Evolutionary conservation across 768 basidiomycete species (phyloP).

Genomic region (Russula compacta): DNA sequence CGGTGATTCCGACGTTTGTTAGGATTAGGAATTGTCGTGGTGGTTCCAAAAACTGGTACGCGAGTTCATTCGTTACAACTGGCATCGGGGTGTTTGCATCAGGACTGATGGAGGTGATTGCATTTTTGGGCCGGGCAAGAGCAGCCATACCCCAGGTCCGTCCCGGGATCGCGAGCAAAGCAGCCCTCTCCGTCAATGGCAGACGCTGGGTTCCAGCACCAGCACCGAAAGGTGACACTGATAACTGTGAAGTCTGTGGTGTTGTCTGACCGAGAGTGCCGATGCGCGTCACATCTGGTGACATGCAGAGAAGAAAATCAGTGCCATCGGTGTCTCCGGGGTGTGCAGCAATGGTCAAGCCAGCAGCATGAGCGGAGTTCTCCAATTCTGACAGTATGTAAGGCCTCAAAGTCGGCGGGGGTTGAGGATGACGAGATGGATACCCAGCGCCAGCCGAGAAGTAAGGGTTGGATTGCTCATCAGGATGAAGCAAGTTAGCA

Average conservation of each 20-base stretch:
- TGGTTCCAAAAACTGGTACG: constrained; percentile 67
- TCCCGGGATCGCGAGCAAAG: constrained; percentile 69
- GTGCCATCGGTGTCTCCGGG: constrained; percentile 63
- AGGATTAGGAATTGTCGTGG: constrained; percentile 79
- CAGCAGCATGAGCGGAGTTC: constrained; percentile 55
- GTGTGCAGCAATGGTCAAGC: constrained; percentile 62
- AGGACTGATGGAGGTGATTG: constrained; percentile 27
- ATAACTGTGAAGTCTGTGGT: constrained; percentile 33
- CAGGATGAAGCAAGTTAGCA: constrained; percentile 65
- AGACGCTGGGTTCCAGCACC: constrained; percentile 38
- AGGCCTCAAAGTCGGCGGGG: constrained; percentile 42
- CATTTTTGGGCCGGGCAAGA: constrained; percentile 31
- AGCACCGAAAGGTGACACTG: constrained; percentile 31
- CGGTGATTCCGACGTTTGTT: constrained; percentile 77
- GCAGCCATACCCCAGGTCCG: constrained; percentile 77
- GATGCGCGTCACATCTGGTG: constrained; percentile 68
- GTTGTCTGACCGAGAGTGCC: constrained; percentile 60
- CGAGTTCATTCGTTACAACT: constrained; percentile 66
- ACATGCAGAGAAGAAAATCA: constrained; percentile 65
- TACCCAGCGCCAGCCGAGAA: constrained; percentile 42
- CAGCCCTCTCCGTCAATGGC: constrained; percentile 69
- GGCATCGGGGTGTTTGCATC: constrained; percentile 36
- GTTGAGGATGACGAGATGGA: constrained; percentile 34
- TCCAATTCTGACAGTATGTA: constrained; percentile 53
- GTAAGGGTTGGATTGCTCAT: constrained; percentile 49